phyloP scores from a whole-genome alignment of 1,284 basidiomycete genomes.

The Fomitopsis palustris region DNA sequence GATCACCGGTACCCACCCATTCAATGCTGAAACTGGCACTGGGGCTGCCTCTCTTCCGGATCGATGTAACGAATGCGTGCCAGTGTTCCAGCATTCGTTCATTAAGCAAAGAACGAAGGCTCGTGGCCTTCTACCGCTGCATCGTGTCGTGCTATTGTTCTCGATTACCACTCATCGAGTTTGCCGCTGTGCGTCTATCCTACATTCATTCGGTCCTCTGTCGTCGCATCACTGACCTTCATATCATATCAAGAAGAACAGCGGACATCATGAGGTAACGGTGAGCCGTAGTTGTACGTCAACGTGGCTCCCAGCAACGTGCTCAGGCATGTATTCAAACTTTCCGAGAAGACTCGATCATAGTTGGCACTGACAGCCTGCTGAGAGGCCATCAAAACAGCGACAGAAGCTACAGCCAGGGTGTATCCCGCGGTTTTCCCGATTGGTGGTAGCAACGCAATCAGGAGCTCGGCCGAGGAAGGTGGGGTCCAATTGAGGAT shows the following conservation, averaged over 20 bases:
- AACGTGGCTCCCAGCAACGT: neutral
- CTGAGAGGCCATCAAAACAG: neutral
- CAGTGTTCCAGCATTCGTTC: too few species aligned
- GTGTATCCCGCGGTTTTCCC: neutral
- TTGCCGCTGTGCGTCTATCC: too few species aligned
- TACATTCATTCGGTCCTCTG: neutral
- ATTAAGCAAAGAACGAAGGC: too few species aligned
- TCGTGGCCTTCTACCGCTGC: too few species aligned
- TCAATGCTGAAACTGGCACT: neutral
- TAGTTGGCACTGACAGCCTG: neutral
- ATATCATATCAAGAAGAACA: neutral
- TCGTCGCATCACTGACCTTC: neutral
- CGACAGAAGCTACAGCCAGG: neutral
- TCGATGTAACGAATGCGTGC: neutral
- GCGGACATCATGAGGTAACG: neutral
- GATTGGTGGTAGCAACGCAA: neutral
- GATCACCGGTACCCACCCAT: neutral
- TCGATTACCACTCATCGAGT: too few species aligned
- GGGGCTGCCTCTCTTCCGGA: neutral
- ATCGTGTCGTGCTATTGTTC: too few species aligned
- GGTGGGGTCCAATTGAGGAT: neutral
- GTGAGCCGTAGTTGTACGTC: neutral
- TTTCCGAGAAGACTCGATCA: neutral
- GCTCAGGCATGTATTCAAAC: neutral
- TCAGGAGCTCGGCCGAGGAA: neutral